phyloP scores from a whole-genome alignment of 257 asterid genomes.

The Nicotiana noctiflora region DNA sequence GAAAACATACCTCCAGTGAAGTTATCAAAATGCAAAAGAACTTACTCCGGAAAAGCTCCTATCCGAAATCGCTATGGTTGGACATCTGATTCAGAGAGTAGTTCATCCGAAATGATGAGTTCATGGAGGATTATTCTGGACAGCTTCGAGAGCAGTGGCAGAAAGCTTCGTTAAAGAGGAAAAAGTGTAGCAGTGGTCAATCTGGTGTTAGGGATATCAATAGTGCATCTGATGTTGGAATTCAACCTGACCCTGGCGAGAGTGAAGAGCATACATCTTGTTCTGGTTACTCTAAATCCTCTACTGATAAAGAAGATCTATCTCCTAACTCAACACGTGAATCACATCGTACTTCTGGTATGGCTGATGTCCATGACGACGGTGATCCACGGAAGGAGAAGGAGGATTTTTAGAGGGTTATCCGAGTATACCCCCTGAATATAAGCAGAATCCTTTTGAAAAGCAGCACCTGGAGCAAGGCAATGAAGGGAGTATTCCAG shows the following conservation, averaged over 20 bases:
- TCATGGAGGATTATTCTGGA: conserved; percentile 42
- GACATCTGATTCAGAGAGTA: too few species aligned
- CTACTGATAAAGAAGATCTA: conserved; percentile 18
- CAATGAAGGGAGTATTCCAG: too few species aligned
- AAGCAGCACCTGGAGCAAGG: conserved; percentile 4
- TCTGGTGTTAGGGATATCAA: too few species aligned
- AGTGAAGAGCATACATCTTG: conserved; percentile 15
- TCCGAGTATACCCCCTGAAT: neutral
- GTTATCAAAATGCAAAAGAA: conserved; percentile 79
- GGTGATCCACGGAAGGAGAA: conserved; percentile 15
- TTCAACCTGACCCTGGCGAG: conserved; percentile 13
- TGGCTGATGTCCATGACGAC: conserved; percentile 5
- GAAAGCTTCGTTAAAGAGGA: too few species aligned
- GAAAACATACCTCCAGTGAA: conserved; percentile 59
- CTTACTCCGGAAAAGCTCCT: conserved; percentile 69
- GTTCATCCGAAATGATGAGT: too few species aligned
- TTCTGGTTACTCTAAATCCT: conserved; percentile 15
- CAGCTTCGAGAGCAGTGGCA: conserved; percentile 36
- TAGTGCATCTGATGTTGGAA: too few species aligned
- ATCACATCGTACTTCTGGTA: conserved; percentile 11
- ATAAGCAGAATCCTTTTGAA: neutral
- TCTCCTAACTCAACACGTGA: conserved; percentile 14
- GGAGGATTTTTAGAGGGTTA: neutral
- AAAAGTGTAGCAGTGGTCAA: too few species aligned
- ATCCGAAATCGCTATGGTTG: neutral